phyloP scores from a whole-genome alignment of 495 filamentous ascomycete species.

The Aspergillus carlsbadensis region DNA sequence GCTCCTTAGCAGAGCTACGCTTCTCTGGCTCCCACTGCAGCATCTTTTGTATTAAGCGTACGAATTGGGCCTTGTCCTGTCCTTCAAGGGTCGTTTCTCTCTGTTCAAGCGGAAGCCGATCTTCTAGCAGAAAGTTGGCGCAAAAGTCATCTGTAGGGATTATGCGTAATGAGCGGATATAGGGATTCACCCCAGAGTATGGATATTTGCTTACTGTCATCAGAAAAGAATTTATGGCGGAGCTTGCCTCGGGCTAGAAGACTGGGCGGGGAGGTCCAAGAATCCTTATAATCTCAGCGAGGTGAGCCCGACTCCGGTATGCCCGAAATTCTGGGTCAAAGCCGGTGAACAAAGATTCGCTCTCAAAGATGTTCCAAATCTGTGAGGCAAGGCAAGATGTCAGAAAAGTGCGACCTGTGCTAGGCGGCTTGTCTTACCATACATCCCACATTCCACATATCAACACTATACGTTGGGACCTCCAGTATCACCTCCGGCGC shows the following conservation, averaged over 20 bases:
- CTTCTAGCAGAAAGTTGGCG: no score
- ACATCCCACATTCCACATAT: slow-evolving; percentile 46
- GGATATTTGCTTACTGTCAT: neutral
- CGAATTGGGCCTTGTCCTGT: no score
- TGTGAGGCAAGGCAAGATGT: slow-evolving; percentile 10
- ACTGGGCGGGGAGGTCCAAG: slow-evolving; percentile 43
- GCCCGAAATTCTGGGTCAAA: slow-evolving; percentile 19
- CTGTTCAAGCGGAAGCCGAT: no score
- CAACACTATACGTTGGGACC: slow-evolving; percentile 32
- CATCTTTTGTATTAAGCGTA: no score
- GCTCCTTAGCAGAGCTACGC: no score
- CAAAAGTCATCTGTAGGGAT: no score
- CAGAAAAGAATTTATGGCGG: slow-evolving; percentile 21
- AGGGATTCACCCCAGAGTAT: no score
- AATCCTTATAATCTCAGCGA: slow-evolving; percentile 41
- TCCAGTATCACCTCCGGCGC: slow-evolving; percentile 43
- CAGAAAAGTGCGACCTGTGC: neutral
- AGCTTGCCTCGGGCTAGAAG: slow-evolving; percentile 28
- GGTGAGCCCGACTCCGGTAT: slow-evolving; percentile 41
- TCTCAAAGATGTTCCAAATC: slow-evolving; percentile 35
- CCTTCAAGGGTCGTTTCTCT: no score
- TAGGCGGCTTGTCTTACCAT: slow-evolving; percentile 32
- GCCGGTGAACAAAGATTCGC: slow-evolving; percentile 27
- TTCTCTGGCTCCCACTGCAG: no score
- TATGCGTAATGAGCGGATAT: no score